Evolutionary conservation across 352 stramenopile genomes (phyloP).

Genomic region (Phytophthora multivora): DNA sequence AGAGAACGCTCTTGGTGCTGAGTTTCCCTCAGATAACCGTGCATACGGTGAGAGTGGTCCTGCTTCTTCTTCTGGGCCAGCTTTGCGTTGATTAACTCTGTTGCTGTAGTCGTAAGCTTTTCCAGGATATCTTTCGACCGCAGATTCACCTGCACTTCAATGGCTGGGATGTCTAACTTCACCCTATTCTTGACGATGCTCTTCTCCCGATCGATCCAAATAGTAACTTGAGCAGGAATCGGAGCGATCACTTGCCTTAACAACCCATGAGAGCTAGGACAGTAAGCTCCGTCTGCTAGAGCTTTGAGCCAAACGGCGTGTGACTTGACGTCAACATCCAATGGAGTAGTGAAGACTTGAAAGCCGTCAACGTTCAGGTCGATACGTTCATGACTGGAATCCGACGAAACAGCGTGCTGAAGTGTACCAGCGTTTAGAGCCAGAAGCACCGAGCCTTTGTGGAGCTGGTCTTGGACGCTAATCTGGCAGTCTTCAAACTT

Average conservation of each 20-base stretch:
- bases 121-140: conserved; percentile 72
- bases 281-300: conserved; percentile 62
- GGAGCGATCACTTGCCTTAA: conserved; percentile 71
- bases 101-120: conserved; percentile 45
- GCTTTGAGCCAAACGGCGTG: conserved; percentile 69
- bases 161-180: conserved; percentile 58
- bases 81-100: conserved; percentile 47
- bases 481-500: conserved; percentile 85
- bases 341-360: conserved; percentile 66
- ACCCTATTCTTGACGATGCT: conserved; percentile 45
- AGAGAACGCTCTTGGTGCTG: conserved; percentile 31
- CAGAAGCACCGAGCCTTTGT: conserved; percentile 76
- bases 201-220: conserved; percentile 58
- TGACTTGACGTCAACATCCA: conserved; percentile 78
- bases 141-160: conserved; percentile 55
- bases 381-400: conserved; percentile 57
- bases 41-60: conserved; percentile 44
- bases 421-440: conserved; percentile 66
- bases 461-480: conserved; percentile 63
- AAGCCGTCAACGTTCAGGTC: conserved; percentile 66
- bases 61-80: conserved; percentile 41
- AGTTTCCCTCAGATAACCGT: conserved; percentile 14
- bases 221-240: conserved; percentile 56
- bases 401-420: conserved; percentile 56
- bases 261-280: conserved; percentile 59